phyloP scores from a whole-genome alignment of 805 yeast genomes.

The Hanseniaspora nectarophila region DNA sequence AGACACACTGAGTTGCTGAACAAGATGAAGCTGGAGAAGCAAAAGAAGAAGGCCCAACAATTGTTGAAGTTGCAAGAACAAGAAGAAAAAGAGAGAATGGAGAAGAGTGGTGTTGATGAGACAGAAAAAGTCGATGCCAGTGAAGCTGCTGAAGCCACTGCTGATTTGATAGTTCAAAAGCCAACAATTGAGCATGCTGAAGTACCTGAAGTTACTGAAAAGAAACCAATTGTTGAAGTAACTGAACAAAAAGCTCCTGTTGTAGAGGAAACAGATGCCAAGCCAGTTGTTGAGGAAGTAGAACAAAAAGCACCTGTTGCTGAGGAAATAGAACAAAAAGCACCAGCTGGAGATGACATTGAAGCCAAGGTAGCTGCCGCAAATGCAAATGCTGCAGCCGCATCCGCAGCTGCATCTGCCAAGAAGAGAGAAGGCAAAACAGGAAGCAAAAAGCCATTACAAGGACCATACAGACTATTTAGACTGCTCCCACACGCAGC shows the following conservation, averaged over 20 bases:
- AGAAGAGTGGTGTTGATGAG: slow-evolving; percentile 14
- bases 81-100: slow-evolving; percentile 5
- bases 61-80: slow-evolving; percentile 13
- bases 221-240: slow-evolving; percentile 4
- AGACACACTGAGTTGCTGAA: slow-evolving; percentile 54
- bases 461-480: slow-evolving; percentile 74
- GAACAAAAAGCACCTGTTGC: not conserved
- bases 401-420: slow-evolving; percentile 9
- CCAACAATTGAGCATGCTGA: not conserved
- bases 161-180: not conserved
- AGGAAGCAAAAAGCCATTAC: slow-evolving; percentile 41
- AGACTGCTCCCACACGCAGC: slow-evolving; percentile 74
- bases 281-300: not conserved
- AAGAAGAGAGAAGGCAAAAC: slow-evolving; percentile 20
- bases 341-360: not conserved
- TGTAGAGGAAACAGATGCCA: not conserved
- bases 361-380: slow-evolving; percentile 11
- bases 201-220: not conserved
- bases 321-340: not conserved
- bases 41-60: slow-evolving; percentile 18
- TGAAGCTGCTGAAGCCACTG: slow-evolving; percentile 5
- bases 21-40: slow-evolving; percentile 44
- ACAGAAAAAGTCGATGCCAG: slow-evolving; percentile 9
- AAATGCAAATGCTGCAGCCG: too few relatives aligned
- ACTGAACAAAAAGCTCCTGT: too few relatives aligned